Base-by-base conservation (phyloP, 116 monocot species). In the Posidonia oceanica region DNA sequence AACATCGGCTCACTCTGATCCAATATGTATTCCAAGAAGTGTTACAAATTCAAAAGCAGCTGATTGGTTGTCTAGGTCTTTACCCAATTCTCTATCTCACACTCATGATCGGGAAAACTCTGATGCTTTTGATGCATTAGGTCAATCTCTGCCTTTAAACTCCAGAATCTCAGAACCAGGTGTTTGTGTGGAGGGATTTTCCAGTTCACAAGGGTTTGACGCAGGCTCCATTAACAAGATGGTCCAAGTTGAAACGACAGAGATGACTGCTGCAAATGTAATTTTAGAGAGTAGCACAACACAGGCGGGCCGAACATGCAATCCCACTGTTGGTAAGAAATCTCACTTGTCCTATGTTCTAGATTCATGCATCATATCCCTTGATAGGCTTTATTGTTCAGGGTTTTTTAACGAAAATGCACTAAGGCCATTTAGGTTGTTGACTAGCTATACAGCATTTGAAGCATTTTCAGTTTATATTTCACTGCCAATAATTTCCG, bases 61-160 rank as follows among this genome's bases (percentile, higher is more conserved):
- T 20, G 59, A 71, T 16, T 36, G 72, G 20, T 72, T 62, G 37
- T 18, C 72, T 55, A 75, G 51, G 78, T 93, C 93, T 67, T 78
- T 87, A 64, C 93, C 93, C 15, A 81, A 55, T 74, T 73, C 87
- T 6, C 76, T 67, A 39, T 83, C 79, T 51, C 69, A 82, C 63
- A 81, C 82, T 56, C 75, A 76, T 83, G 80, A 94, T 75, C 76
- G 82, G 71, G 85, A 83, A 63, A 66, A 40, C 29, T 87, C 80
- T 44, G 42, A 70, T 69, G 11, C 21, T 75, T 69, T 56, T 68
- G 67, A 77, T 38, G 54, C 72, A 59, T 36, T 78, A 64, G 83
- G 90, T 74, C 48, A 75, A 61, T 93, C 89, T 55, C 16, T 89
- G 53, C 23, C 74, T 59, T 59, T 63, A 59, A 67, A 66, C 40